Evolutionary conservation across 2,329 filamentous ascomycete species (phyloP).

Genomic region (Dryadomyces quercivorus): DNA sequence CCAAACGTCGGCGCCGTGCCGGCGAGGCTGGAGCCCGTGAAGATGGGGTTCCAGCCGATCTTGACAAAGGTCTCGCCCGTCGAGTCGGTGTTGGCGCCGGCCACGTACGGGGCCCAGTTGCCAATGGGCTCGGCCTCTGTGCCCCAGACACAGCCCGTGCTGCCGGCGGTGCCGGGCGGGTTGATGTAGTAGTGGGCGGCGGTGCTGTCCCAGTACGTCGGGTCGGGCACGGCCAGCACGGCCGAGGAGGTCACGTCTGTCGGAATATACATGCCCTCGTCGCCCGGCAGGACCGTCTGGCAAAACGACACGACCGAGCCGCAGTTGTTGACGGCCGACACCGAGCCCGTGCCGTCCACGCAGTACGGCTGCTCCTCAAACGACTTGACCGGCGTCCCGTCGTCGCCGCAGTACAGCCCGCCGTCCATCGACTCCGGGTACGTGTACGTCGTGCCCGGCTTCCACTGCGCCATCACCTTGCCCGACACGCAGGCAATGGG

Average conservation of each 20-base stretch:
- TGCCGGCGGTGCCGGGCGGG: slow-evolving; percentile 48
- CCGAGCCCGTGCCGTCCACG: slow-evolving; percentile 51
- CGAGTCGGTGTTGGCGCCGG: slow-evolving; percentile 57
- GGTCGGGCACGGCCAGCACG: slow-evolving; percentile 58
- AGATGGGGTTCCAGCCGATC: slow-evolving; percentile 69
- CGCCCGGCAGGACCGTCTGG: slow-evolving; percentile 67
- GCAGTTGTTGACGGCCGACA: slow-evolving; percentile 55
- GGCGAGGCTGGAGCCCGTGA: slow-evolving; percentile 41
- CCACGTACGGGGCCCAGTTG: slow-evolving; percentile 69
- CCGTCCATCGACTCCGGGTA: slow-evolving; percentile 67
- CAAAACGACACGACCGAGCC: slow-evolving; percentile 56
- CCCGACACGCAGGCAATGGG: slow-evolving; percentile 67
- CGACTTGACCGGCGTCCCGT: slow-evolving; percentile 55
- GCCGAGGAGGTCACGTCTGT: slow-evolving; percentile 47
- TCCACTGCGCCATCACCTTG: slow-evolving; percentile 70
- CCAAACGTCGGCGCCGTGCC: slow-evolving; percentile 51
- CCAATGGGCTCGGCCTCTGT: slow-evolving; percentile 47
- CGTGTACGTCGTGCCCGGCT: slow-evolving; percentile 54
- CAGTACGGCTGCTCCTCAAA: slow-evolving; percentile 59
- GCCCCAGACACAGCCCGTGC: slow-evolving; percentile 62
- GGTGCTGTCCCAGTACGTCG: slow-evolving; percentile 58
- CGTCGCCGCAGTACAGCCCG: slow-evolving; percentile 57
- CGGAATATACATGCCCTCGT: slow-evolving; percentile 73
- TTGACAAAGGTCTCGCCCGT: slow-evolving; percentile 61
- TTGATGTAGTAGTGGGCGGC: slow-evolving; percentile 75